These are phyloP conservation scores for Lithospermum erythrorhizon DNA, from an alignment of 257 asterid species.

Conservation along the genomic window DNA sequence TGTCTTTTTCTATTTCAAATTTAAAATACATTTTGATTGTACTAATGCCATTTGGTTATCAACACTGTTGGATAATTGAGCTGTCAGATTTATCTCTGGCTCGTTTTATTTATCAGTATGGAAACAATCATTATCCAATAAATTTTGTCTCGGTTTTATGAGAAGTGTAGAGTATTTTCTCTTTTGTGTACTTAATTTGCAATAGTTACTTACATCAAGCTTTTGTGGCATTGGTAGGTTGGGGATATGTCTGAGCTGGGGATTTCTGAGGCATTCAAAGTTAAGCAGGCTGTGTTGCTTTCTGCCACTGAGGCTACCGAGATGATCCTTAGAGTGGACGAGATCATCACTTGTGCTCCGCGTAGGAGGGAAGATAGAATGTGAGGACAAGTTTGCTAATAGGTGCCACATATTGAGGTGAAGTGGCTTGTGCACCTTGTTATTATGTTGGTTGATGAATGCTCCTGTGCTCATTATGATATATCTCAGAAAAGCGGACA, in stretches of 20 bases:
- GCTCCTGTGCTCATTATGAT: background rate
- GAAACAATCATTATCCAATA: background rate
- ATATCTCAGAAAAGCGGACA: background rate
- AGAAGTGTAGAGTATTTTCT: background rate
- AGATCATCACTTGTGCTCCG: slow-evolving; percentile 81
- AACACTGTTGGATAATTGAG: background rate
- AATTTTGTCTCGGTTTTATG: too few species aligned
- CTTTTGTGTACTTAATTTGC: background rate
- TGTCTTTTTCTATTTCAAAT: background rate
- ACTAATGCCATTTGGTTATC: background rate
- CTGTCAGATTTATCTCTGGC: too few species aligned
- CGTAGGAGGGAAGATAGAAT: slow-evolving; percentile 73
- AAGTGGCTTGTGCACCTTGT: background rate
- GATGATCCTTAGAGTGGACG: slow-evolving; percentile 80
- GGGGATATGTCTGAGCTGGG: slow-evolving; percentile 76
- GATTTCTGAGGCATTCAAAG: slow-evolving; percentile 79
- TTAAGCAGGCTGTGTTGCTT: slow-evolving; percentile 70
- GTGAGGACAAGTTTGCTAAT: slow-evolving; percentile 20
- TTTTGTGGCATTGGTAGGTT: slow-evolving; percentile 33
- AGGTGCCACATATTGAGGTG: background rate
- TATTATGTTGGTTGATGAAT: background rate
- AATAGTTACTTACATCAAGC: background rate
- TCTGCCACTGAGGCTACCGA: slow-evolving; percentile 95
- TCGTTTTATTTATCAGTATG: background rate
- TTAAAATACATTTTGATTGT: background rate